Base-by-base conservation (phyloP, 1,284 basidiomycete species). In the Irpex sp. region DNA sequence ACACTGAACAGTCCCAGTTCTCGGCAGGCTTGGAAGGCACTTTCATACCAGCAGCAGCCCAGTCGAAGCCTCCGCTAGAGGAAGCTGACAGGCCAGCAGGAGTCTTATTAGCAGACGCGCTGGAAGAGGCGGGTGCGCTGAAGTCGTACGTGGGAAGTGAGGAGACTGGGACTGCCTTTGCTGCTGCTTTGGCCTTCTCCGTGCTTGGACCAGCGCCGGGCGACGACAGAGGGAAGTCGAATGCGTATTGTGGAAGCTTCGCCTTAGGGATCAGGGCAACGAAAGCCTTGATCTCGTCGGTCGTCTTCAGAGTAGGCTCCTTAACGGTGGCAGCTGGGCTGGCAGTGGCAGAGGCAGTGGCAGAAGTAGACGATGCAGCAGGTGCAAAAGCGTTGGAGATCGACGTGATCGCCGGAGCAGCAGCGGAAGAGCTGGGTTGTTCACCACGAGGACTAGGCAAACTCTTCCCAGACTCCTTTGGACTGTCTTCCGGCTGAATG, bases 61-160 rank as follows among this genome's bases (percentile, higher is more conserved):
- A 80, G 64, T 81, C 73, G 65, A 80, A 80, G 49, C 71, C 73
- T 0, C 21, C 14, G 57, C 58, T 3, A 58, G 39, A 23, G 5
- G 39, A 23, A 12, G 58, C 14, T 21, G 58, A 37, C 18, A 19
- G 28, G 28, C 28, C n/a, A 3, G 58, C 9, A 18, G 48, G 10
- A 18, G n/a, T 51, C 48, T 51, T 51, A 18, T 18, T 12, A 19
- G 48, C 9, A 23, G 48, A 51, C 18, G 8, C 28, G 4, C 61
- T 58, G 0, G 67, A 67, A 10, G 65, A 59, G 10, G 71, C n/a
- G n/a, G 58, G 35, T 59, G 88, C 79, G 42, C 81, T 76, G 61
- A 88, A 80, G 47, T 81, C 76, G 54, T 75, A 80, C 5, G 67
- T 69, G 2, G 83, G 79, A 2, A 83, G 72, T 4, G 73, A 71